Conservation (phyloP, 768 basidiomycete genomes). For the Rhizopogon roseolus region DNA sequence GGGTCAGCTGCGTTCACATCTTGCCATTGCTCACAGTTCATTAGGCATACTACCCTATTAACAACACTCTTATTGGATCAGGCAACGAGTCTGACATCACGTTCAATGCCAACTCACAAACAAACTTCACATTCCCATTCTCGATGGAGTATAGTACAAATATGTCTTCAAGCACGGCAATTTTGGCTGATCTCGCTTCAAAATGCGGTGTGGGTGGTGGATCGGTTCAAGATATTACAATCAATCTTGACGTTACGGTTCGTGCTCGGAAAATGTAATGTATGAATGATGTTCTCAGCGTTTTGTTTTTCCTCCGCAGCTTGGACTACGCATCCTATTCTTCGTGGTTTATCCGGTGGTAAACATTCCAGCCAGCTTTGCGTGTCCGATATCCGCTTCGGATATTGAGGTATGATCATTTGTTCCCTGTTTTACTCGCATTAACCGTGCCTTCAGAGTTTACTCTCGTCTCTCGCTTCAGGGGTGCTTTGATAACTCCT, state of each 20-base stretch:
- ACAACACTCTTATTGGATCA: constrained; percentile 61
- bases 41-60: constrained; percentile 74
- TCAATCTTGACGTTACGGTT: constrained; percentile 67
- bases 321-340: constrained; percentile 60
- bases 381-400: constrained; percentile 51
- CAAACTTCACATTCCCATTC: constrained; percentile 76
- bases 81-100: constrained; percentile 44
- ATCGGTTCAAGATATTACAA: constrained; percentile 41
- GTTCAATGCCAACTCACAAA: constrained; percentile 49
- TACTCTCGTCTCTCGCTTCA: constrained; percentile 14
- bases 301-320: constrained; percentile 30
- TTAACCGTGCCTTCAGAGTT: constrained; percentile 14
- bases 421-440: background rate
- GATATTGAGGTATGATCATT: constrained; percentile 16
- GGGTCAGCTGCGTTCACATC: constrained; percentile 8
- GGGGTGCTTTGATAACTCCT: background rate
- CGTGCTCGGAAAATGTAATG: constrained; percentile 16
- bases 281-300: background rate
- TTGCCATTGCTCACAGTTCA: constrained; percentile 3
- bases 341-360: constrained; percentile 65
- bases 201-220: constrained; percentile 57
- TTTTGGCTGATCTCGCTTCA: constrained; percentile 56
- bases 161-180: constrained; percentile 43
- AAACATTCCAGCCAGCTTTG: constrained; percentile 54
- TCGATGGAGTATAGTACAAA: constrained; percentile 53